These are phyloP conservation scores for Arthrobotrys pseudoclavata DNA, from an alignment of 2,329 filamentous ascomycete species.

Conservation along the genomic window DNA sequence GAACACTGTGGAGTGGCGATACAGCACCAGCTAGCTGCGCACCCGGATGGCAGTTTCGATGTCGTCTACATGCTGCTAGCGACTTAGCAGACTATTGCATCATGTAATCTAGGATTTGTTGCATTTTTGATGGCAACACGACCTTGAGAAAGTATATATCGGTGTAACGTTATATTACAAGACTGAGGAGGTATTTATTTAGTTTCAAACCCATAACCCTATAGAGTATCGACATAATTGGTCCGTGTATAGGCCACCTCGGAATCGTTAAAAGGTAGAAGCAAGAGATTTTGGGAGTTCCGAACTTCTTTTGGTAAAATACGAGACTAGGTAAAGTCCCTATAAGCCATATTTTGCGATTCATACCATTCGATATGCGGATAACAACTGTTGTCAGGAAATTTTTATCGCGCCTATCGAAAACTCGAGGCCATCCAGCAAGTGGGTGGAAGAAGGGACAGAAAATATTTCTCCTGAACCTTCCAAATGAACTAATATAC, in stretches of 20 bases:
- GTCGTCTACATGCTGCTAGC: background rate
- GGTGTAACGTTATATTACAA: too few species aligned
- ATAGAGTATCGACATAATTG: background rate
- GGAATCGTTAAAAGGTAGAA: background rate
- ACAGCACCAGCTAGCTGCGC: too few species aligned
- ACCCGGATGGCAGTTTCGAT: too few species aligned
- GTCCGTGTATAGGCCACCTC: background rate
- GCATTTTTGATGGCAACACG: background rate
- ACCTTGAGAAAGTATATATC: background rate
- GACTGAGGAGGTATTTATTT: background rate
- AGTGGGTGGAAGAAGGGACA: background rate
- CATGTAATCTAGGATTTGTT: background rate
- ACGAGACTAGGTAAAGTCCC: too few species aligned
- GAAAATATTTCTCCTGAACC: background rate
- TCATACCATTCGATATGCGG: background rate
- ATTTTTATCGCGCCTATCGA: background rate
- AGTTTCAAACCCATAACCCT: background rate
- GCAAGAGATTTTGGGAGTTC: background rate
- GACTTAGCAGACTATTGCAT: too few species aligned
- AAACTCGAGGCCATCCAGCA: background rate
- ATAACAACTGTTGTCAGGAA: background rate
- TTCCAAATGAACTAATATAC: background rate
- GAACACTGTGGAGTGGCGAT: too few species aligned
- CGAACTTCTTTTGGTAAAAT: too few species aligned
- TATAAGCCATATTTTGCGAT: background rate